These are phyloP conservation scores for Orbilia blumenaviensis DNA, from an alignment of 2,329 filamentous ascomycete genomes.

Conservation along the genomic window DNA sequence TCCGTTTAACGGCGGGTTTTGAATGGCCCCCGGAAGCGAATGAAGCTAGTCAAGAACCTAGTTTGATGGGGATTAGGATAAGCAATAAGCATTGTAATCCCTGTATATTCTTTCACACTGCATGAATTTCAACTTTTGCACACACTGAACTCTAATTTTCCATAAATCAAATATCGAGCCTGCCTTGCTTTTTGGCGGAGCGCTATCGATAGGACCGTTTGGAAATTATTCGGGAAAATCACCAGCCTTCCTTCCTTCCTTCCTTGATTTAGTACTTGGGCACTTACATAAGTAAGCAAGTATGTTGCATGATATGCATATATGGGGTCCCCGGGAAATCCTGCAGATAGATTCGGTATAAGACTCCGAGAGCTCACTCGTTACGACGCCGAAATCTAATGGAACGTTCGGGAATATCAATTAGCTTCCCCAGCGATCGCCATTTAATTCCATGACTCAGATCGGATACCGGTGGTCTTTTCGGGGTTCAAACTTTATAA, in stretches of 20 bases:
- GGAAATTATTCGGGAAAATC: not conserved
- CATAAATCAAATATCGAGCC: not conserved
- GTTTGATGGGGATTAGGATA: not conserved
- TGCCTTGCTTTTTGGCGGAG: not conserved
- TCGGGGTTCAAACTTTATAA: not conserved
- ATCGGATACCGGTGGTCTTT: not conserved
- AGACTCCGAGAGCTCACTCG: not conserved
- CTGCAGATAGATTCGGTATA: not conserved
- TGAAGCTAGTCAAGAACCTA: not conserved
- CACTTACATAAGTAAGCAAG: not conserved
- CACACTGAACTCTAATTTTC: not conserved
- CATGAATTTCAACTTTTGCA: constrained; percentile 15
- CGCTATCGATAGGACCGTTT: constrained; percentile 1
- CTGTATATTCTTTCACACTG: constrained; percentile 5
- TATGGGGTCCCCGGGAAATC: constrained; percentile 2
- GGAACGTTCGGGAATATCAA: not conserved
- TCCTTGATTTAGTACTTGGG: too few relatives aligned
- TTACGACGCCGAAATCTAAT: not conserved
- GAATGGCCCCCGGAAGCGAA: constrained; percentile 1
- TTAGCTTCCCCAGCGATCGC: not conserved
- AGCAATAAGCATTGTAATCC: constrained; percentile 7
- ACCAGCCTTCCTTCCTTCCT: not conserved
- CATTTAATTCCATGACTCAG: not conserved
- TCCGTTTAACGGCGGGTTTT: not conserved
- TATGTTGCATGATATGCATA: constrained; percentile 8